Evolutionary conservation across 2,329 filamentous ascomycete species (phyloP).

Genomic region (Alternaria conjuncta): DNA sequence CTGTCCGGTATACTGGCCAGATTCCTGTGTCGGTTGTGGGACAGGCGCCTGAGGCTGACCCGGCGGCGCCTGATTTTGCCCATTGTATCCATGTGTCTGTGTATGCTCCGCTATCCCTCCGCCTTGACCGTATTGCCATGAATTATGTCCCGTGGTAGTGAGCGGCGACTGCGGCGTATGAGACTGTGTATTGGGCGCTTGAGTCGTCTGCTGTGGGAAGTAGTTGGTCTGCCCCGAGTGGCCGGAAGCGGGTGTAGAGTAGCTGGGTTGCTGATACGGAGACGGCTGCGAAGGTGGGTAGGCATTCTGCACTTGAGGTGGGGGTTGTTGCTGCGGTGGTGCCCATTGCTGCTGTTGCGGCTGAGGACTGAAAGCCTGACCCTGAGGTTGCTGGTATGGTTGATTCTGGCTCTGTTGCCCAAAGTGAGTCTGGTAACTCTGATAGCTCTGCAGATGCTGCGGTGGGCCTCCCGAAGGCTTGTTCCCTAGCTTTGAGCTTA

Average conservation of each 20-base stretch:
- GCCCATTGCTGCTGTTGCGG: slow-evolving; percentile 18
- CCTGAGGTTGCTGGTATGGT: slow-evolving; percentile 22
- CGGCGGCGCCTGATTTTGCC: slow-evolving; percentile 8
- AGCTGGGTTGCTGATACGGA: slow-evolving; percentile 31
- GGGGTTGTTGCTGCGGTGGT: slow-evolving; percentile 24
- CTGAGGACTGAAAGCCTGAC: slow-evolving; percentile 22
- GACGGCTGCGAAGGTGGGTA: slow-evolving; percentile 34
- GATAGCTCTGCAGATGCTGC: slow-evolving; percentile 40
- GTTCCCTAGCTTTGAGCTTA: slow-evolving; percentile 42
- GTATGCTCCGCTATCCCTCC: slow-evolving; percentile 9
- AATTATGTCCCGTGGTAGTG: slow-evolving; percentile 15
- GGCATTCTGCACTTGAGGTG: slow-evolving; percentile 21
- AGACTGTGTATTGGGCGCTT: slow-evolving; percentile 8
- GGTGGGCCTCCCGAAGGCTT: slow-evolving; percentile 34
- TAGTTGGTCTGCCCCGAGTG: slow-evolving; percentile 37
- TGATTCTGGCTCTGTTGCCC: slow-evolving; percentile 27
- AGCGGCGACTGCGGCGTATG: slow-evolving; percentile 23
- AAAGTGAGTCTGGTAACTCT: slow-evolving; percentile 40
- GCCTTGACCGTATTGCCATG: slow-evolving; percentile 19
- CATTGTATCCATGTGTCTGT: slow-evolving; percentile 20
- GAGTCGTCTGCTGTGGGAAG: slow-evolving; percentile 27
- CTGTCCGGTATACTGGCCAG: slow-evolving; percentile 25
- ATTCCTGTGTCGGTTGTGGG: slow-evolving; percentile 13
- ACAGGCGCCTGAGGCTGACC: slow-evolving; percentile 9
- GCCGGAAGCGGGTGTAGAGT: slow-evolving; percentile 27